Evolutionary conservation across 2,329 filamentous ascomycete genomes (phyloP), one percentile per base, ranked within the genome.

Genomic region (Sporothrix phasma): DNA sequence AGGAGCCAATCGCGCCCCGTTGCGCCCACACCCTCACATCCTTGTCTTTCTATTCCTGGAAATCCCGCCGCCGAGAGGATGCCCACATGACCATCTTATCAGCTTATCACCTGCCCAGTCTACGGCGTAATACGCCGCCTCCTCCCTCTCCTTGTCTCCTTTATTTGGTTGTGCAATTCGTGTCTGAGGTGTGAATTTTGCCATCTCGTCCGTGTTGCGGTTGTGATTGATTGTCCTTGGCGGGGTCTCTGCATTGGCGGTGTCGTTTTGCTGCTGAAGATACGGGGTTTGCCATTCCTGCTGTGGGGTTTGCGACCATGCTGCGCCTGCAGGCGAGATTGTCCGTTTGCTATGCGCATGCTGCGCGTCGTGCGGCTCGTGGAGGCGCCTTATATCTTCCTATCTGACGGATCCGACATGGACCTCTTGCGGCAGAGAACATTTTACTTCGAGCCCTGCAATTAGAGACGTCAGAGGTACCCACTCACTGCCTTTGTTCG

Each of bases 31-130:
- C 62, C 51, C 22, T 46, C 39, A 34, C 46, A 45, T 31, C 37
- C 56, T n/a, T 45, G 19, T 49, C 37, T 22, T 59, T 49, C 24
- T 63, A 61, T 64, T 54, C 47, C 43, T 46, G 58, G 41, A 41
- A 39, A 29, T 49, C 29, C 49, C 59, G 39, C 51, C 51, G 34
- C 51, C 31, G 37, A 54, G 29, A 54, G 6, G 7, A 54, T 19
- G 31, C 19, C 51, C 51, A 62, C 64, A 65, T 65, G 64, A 65
- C 64, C 19, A 37, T 29, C 64, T 62, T 62, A 62, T 62, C 64
- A 39, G 63, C 45, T 58, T 51, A 62, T 59, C 64, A 62, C 43
- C 51, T 62, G 63, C 43, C 29, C 56, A 31, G 34, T 13, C n/a
- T 17, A 22, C 7, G 19, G 26, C 45, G 45, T 24, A 15, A 4